A percentile compares a stretch with the other conserved stretches of the same genome.
phyloP scores from a whole-genome alignment of 2,329 filamentous ascomycete species.

The Aureobasidium leucospermi region DNA sequence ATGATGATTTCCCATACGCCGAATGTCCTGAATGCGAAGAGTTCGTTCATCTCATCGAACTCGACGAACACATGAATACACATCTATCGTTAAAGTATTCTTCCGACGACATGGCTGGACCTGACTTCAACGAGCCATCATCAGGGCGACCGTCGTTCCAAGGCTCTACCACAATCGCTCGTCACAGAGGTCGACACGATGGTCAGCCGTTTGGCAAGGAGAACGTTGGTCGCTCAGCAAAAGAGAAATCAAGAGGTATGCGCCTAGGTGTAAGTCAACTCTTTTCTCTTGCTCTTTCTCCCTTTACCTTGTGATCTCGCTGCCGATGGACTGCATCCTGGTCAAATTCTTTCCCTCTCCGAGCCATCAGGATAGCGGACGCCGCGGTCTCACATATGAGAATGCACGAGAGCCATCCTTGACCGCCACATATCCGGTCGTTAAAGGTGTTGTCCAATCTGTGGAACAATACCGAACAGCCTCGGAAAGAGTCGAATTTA shows the following conservation, averaged over 20 bases:
- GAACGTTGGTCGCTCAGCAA: background rate
- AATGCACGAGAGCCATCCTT: too few species aligned
- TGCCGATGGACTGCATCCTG: too few species aligned
- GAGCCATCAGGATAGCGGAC: too few species aligned
- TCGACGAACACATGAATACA: slow-evolving; percentile 41
- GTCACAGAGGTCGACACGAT: background rate
- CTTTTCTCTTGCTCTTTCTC: background rate
- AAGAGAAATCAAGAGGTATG: background rate
- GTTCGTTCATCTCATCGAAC: slow-evolving; percentile 32
- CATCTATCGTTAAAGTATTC: slow-evolving; percentile 24
- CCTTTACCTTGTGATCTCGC: too few species aligned
- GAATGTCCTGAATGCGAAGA: slow-evolving; percentile 40
- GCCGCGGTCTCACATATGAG: too few species aligned
- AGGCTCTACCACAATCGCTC: background rate
- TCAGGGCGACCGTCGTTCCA: background rate
- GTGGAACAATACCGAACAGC: too few species aligned
- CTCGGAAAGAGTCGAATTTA: too few species aligned
- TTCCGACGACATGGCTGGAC: background rate
- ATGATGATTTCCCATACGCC: slow-evolving; percentile 21
- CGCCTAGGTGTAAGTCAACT: slow-evolving; percentile 7
- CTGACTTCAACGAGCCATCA: background rate
- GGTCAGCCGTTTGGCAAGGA: background rate
- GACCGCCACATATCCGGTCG: too few species aligned
- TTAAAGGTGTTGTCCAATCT: too few species aligned
- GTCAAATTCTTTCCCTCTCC: too few species aligned